Conservation (phyloP, 2,329 filamentous ascomycete species). For the Stemphylium lycopersici region DNA sequence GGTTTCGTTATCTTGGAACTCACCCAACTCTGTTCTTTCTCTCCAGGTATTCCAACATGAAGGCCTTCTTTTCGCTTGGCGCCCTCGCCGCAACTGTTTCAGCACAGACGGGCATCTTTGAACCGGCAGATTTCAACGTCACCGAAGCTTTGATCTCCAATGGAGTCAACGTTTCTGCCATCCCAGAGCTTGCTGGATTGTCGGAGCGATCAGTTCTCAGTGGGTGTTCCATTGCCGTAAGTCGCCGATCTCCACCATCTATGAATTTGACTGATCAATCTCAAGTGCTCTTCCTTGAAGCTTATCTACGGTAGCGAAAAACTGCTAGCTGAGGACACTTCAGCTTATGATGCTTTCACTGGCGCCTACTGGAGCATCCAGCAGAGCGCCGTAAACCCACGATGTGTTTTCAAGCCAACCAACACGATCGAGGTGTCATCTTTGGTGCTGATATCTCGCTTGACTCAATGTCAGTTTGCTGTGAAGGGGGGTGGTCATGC, state of each 20-base stretch:
- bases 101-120: slow-evolving; percentile 21
- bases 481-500: slow-evolving; percentile 55
- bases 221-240: slow-evolving; percentile 29
- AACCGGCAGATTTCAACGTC: slow-evolving; percentile 26
- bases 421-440: slow-evolving; percentile 29
- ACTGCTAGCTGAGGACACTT: slow-evolving; percentile 17
- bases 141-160: slow-evolving; percentile 26
- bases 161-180: slow-evolving; percentile 24
- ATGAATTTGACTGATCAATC: slow-evolving; percentile 9
- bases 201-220: slow-evolving; percentile 3
- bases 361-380: slow-evolving; percentile 36
- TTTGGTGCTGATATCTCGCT: slow-evolving; percentile 26
- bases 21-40: neutral
- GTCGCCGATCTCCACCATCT: slow-evolving; percentile 11
- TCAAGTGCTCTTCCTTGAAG: slow-evolving; percentile 31
- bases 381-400: slow-evolving; percentile 31
- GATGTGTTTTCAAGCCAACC: slow-evolving; percentile 36
- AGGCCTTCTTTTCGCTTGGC: slow-evolving; percentile 12
- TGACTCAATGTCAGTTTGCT: slow-evolving; percentile 48
- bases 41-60: slow-evolving; percentile 13
- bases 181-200: slow-evolving; percentile 22
- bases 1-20: neutral
- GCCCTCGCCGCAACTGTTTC: slow-evolving; percentile 13
- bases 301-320: slow-evolving; percentile 29
- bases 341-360: slow-evolving; percentile 31